phyloP scores from a whole-genome alignment of 1,284 basidiomycete species.

The Golubevia sp. region DNA sequence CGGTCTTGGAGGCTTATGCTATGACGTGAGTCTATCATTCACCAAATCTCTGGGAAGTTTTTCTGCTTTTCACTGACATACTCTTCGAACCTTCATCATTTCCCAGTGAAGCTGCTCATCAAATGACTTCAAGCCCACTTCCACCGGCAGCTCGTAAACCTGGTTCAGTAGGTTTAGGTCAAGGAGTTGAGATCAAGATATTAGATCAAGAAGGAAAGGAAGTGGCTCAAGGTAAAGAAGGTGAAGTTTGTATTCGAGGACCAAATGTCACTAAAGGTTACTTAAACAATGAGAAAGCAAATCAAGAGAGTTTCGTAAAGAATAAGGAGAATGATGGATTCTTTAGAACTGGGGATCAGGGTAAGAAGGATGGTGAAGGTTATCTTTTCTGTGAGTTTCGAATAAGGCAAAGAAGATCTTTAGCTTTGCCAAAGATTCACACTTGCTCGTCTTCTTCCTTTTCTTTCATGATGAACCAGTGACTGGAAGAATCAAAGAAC shows the following conservation, averaged over 20 bases:
- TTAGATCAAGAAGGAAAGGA: constrained; percentile 62
- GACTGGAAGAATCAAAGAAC: constrained; percentile 58
- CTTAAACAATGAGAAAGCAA: constrained; percentile 64
- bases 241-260: constrained; percentile 65
- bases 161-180: constrained; percentile 64
- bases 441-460: constrained; percentile 60
- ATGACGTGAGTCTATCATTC: constrained; percentile 39
- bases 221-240: constrained; percentile 58
- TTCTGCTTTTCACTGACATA: background rate
- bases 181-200: constrained; percentile 64
- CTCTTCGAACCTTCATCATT: background rate
- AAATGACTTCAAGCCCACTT: constrained; percentile 63
- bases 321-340: constrained; percentile 63
- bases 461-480: constrained; percentile 7
- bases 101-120: constrained; percentile 62
- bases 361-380: constrained; percentile 69
- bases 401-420: constrained; percentile 64
- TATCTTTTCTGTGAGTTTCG: constrained; percentile 70
- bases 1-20: constrained; percentile 65
- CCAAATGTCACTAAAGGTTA: constrained; percentile 65
- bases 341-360: constrained; percentile 71
- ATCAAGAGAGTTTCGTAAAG: constrained; percentile 58
- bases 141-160: constrained; percentile 62
- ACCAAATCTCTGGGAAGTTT: no score
- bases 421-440: background rate